Evolutionary conservation across 495 filamentous ascomycete species (phyloP).

Genomic region (Penicillium taxi): DNA sequence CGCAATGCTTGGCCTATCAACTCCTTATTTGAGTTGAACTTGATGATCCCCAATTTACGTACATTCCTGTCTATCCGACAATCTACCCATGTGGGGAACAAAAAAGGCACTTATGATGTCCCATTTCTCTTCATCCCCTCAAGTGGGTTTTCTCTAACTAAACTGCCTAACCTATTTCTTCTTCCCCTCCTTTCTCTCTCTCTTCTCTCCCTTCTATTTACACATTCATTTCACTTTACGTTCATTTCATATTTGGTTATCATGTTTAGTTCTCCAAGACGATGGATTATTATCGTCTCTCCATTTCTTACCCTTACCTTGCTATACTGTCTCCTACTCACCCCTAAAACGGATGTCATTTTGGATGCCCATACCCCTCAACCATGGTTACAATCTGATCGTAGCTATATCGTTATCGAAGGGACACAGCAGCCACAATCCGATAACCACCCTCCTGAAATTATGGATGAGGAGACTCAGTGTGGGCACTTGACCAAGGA

Average conservation of each 20-base stretch:
- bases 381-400: constrained; percentile 5
- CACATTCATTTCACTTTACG: too few species aligned
- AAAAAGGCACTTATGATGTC: neutral
- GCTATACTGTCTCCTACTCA: constrained; percentile 13
- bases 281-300: constrained; percentile 22
- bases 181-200: neutral
- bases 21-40: too few species aligned
- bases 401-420: constrained; percentile 8
- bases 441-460: neutral
- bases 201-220: constrained; percentile 3
- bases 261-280: constrained; percentile 24
- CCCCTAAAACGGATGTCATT: constrained; percentile 5
- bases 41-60: too few species aligned
- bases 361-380: constrained; percentile 2
- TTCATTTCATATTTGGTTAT: constrained; percentile 1
- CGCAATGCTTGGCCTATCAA: too few species aligned
- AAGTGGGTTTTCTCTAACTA: constrained; percentile 8
- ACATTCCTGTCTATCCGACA: too few species aligned
- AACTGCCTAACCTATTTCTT: constrained; percentile 6
- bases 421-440: neutral
- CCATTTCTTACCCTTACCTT: constrained; percentile 17
- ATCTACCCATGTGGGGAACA: too few species aligned
- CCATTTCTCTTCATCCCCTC: neutral
- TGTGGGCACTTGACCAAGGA: constrained; percentile 14
- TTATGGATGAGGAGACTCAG: constrained; percentile 6